These are phyloP conservation scores for Metarhizium sp. DNA, from an alignment of 2,329 filamentous ascomycete genomes.

Conservation along the genomic window DNA sequence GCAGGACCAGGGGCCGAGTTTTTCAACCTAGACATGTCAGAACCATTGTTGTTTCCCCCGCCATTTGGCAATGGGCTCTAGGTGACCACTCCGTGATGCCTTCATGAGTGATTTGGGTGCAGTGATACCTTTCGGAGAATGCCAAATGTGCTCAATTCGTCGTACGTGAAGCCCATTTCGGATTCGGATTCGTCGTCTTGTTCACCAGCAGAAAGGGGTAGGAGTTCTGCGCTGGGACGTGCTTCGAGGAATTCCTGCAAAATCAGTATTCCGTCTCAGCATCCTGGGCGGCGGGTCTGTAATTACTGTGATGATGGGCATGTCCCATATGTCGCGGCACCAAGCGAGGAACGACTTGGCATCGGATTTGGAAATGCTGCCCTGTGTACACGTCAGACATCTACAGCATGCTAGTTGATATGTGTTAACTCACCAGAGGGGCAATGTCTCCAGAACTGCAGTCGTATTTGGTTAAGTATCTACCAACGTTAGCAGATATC, in stretches of 20 bases:
- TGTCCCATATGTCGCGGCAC: constrained; percentile 42
- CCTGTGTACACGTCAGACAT: background rate
- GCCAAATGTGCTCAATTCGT: constrained; percentile 29
- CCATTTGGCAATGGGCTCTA: no score
- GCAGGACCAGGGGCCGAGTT: constrained; percentile 29
- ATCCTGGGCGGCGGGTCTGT: background rate
- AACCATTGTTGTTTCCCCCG: background rate
- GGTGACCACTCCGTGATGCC: no score
- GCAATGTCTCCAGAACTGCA: constrained; percentile 45
- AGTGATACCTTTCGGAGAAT: constrained; percentile 3
- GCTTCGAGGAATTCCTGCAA: constrained; percentile 49
- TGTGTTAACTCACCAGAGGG: constrained; percentile 30
- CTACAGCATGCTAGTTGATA: no score
- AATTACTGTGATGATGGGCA: constrained; percentile 45
- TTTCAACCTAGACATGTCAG: constrained; percentile 28
- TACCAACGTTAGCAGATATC: constrained; percentile 27
- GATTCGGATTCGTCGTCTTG: constrained; percentile 24
- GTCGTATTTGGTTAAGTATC: constrained; percentile 48
- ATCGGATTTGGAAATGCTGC: constrained; percentile 49
- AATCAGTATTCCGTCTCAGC: background rate
- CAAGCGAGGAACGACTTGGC: constrained; percentile 56
- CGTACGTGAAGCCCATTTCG: constrained; percentile 33
- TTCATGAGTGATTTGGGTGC: background rate
- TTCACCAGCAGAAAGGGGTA: constrained; percentile 29
- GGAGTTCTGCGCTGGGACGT: constrained; percentile 43